These are phyloP conservation scores for Petunia hybrid DNA, from an alignment of 305 asterid species.

Conservation along the genomic window DNA sequence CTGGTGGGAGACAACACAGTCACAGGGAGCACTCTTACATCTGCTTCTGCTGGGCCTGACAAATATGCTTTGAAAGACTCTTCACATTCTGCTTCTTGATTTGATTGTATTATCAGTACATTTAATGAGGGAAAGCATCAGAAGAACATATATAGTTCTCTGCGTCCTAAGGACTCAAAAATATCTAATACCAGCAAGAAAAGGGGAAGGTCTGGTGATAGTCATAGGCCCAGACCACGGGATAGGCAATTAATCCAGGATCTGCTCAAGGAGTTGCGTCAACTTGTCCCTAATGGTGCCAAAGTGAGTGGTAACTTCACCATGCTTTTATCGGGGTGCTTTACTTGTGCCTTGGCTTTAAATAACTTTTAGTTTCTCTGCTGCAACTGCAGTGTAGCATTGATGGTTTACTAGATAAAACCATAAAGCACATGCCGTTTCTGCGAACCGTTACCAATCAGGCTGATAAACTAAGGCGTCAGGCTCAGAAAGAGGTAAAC, in stretches of 20 bases:
- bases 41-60: conserved; percentile 39
- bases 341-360: conserved; percentile 30
- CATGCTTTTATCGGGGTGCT: not conserved
- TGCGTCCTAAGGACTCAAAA: conserved; percentile 48
- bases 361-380: conserved; percentile 30
- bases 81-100: conserved; percentile 55
- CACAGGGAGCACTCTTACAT: conserved; percentile 49
- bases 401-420: conserved; percentile 87
- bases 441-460: conserved; percentile 65
- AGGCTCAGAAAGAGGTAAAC: conserved; percentile 59
- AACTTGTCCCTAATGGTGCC: conserved; percentile 84
- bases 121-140: conserved; percentile 48
- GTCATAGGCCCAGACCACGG: conserved; percentile 75
- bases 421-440: conserved; percentile 90
- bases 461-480: conserved; percentile 73
- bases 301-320: conserved; percentile 52
- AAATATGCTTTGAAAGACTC: conserved; percentile 33
- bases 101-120: conserved; percentile 48
- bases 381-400: conserved; percentile 81
- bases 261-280: conserved; percentile 83
- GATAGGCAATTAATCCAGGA: conserved; percentile 96
- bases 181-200: conserved; percentile 53
- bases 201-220: conserved; percentile 52
- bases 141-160: conserved; percentile 44
- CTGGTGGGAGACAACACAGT: conserved; percentile 43